A percentile compares a stretch with the other conserved stretches of the same genome.
These are phyloP conservation scores for Begonia peltatifolia DNA, from an alignment of 306 rosid species.

Conservation along the genomic window DNA sequence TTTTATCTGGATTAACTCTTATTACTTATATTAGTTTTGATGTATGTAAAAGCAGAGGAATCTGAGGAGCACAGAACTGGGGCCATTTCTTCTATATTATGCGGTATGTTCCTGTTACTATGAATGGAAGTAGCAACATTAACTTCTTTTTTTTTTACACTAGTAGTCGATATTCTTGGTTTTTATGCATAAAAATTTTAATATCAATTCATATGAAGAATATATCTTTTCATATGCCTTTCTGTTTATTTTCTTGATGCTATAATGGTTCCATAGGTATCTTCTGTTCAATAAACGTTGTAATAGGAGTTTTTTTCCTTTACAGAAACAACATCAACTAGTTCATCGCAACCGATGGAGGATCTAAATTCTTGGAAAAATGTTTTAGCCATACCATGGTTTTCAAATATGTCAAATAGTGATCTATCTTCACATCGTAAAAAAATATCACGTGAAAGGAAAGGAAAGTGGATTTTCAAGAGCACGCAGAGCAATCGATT, in stretches of 20 bases:
- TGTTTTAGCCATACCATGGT: conserved; percentile 24
- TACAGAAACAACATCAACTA: conserved; percentile 21
- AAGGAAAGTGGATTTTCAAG: conserved; percentile 28
- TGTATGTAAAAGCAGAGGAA: conserved; percentile 40
- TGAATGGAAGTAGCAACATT: conserved; percentile 7
- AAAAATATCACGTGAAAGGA: conserved; percentile 39
- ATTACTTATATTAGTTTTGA: conserved; percentile 10
- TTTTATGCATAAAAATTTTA: too few species aligned
- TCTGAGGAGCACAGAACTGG: conserved; percentile 9
- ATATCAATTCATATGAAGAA: too few species aligned
- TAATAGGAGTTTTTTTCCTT: conserved; percentile 6
- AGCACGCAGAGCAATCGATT: conserved; percentile 27
- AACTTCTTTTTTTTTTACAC: background rate
- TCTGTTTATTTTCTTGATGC: too few species aligned
- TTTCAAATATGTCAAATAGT: conserved; percentile 14
- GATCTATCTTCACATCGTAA: conserved; percentile 19
- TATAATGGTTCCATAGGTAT: background rate
- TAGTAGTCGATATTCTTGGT: too few species aligned
- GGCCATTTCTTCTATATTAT: conserved; percentile 28
- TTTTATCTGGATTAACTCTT: background rate
- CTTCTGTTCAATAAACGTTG: background rate
- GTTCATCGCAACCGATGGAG: conserved; percentile 13
- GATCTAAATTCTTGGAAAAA: conserved; percentile 17
- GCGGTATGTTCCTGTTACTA: conserved; percentile 33
- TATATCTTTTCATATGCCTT: too few species aligned